Percentiles rank a stretch among this genome's conserved stretches.
phyloP scores from a whole-genome alignment of 176 grass and related monocot species.

The Oropetium thomaeum region DNA sequence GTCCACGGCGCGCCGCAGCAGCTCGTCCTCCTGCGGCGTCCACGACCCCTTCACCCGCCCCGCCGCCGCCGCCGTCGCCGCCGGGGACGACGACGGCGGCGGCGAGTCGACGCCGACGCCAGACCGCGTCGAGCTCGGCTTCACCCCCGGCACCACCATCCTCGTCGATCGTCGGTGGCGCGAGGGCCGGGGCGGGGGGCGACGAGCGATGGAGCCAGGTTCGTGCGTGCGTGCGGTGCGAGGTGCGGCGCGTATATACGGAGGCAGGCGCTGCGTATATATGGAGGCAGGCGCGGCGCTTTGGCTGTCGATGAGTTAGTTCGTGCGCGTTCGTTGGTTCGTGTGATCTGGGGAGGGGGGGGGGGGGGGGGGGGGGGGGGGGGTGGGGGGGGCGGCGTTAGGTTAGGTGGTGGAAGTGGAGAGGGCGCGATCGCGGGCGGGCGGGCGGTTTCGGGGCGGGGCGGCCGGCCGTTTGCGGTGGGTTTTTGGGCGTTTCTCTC shows the following conservation, averaged over 20 bases:
- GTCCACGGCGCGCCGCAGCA: slow-evolving; percentile 48
- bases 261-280: too few species aligned
- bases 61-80: neutral
- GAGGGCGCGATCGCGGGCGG: too few species aligned
- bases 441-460: slow-evolving; percentile 17
- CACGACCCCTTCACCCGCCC: slow-evolving; percentile 71
- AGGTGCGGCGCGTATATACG: slow-evolving; percentile 8
- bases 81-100: neutral
- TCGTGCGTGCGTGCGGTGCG: too few species aligned
- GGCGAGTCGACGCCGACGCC: too few species aligned
- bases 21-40: slow-evolving; percentile 83
- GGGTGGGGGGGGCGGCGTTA: too few species aligned
- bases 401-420: slow-evolving; percentile 24
- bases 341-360: neutral
- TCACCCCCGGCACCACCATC: neutral
- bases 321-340: neutral
- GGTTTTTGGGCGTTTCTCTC: slow-evolving; percentile 32
- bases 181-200: neutral
- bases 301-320: neutral
- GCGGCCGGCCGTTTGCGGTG: slow-evolving; percentile 33
- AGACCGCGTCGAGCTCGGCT: too few species aligned
- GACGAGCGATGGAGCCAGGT: too few species aligned
- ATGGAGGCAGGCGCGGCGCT: neutral
- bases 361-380: neutral
- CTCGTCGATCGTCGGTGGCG: too few species aligned